These are phyloP conservation scores for Nakazawaea ishiwadae DNA, from an alignment of 805 yeast genomes.

Conservation along the genomic window DNA sequence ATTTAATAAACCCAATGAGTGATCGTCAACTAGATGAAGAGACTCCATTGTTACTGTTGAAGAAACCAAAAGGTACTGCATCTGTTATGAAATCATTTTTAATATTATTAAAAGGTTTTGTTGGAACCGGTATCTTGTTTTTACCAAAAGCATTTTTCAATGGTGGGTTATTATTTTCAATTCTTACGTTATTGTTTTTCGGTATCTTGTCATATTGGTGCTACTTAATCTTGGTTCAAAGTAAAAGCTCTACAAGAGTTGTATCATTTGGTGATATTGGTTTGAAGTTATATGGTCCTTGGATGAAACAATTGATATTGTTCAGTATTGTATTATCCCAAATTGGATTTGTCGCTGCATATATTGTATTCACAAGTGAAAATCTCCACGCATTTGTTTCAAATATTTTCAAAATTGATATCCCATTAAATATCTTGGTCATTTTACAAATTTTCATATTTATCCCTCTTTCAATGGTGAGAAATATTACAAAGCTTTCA, in stretches of 20 bases:
- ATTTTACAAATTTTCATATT: slow-evolving; percentile 51
- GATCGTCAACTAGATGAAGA: slow-evolving; percentile 31
- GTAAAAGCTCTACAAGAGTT: slow-evolving; percentile 57
- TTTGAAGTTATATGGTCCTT: slow-evolving; percentile 51
- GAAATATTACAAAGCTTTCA: slow-evolving; percentile 74
- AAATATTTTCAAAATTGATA: slow-evolving; percentile 40
- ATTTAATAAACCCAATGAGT: slow-evolving; percentile 26
- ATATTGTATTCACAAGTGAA: slow-evolving; percentile 73
- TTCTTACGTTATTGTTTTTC: slow-evolving; percentile 47
- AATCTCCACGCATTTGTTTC: slow-evolving; percentile 59
- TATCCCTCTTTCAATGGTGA: slow-evolving; percentile 64
- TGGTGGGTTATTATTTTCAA: slow-evolving; percentile 66
- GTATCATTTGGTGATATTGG: slow-evolving; percentile 83
- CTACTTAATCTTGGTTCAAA: slow-evolving; percentile 55
- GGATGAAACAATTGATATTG: slow-evolving; percentile 61
- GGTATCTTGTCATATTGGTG: slow-evolving; percentile 77
- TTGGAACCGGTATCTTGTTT: slow-evolving; percentile 73
- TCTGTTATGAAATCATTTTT: slow-evolving; percentile 70
- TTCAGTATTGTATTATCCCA: slow-evolving; percentile 66
- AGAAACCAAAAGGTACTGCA: slow-evolving; percentile 52
- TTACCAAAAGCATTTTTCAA: slow-evolving; percentile 66
- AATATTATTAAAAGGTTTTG: slow-evolving; percentile 65
- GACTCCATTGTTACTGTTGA: slow-evolving; percentile 24
- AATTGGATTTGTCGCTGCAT: slow-evolving; percentile 77
- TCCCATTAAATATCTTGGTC: slow-evolving; percentile 43